Percentiles rank a stretch among this genome's conserved stretches.
phyloP scores from a whole-genome alignment of 2,329 filamentous ascomycete species.

The Ophiocordyceps camponoti-leonardi region DNA sequence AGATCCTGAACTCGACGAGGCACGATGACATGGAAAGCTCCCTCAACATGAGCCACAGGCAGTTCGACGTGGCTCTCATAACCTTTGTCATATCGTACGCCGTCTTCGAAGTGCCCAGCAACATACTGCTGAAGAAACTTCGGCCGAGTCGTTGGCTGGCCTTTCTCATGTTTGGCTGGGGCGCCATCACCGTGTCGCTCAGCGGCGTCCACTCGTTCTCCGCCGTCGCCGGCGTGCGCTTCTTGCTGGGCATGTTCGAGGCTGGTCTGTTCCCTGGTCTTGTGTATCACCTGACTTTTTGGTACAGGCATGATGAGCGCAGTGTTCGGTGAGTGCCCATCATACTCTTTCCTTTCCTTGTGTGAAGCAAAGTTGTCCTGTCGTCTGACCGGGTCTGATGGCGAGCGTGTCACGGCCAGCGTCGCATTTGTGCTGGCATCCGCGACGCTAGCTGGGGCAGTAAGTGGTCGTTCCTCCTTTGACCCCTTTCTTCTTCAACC shows the following conservation, averaged over 20 bases:
- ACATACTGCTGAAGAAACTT: constrained; percentile 47
- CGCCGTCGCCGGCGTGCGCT: constrained; percentile 47
- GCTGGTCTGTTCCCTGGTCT: constrained; percentile 46
- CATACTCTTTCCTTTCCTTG: background rate
- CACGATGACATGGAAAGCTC: constrained; percentile 42
- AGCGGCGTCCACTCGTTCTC: constrained; percentile 45
- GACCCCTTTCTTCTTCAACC: background rate
- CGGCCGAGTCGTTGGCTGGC: constrained; percentile 46
- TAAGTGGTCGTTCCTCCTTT: constrained; percentile 4
- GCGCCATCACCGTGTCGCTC: constrained; percentile 47
- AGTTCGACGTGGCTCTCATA: constrained; percentile 42
- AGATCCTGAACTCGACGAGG: constrained; percentile 43
- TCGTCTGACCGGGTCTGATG: background rate
- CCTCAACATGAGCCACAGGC: constrained; percentile 40
- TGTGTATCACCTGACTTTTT: constrained; percentile 54
- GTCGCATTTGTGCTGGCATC: constrained; percentile 55
- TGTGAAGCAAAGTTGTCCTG: background rate
- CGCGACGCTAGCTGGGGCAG: constrained; percentile 46
- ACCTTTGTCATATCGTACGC: constrained; percentile 44
- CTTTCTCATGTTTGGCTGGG: constrained; percentile 51
- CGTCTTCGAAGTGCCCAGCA: constrained; percentile 48
- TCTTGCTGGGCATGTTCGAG: constrained; percentile 53
- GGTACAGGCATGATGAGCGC: constrained; percentile 55
- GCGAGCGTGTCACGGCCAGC: constrained; percentile 13
- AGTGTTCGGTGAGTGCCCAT: constrained; percentile 23